These are phyloP conservation scores for Starmerella cellae DNA, from an alignment of 805 yeast genomes.

Conservation along the genomic window DNA sequence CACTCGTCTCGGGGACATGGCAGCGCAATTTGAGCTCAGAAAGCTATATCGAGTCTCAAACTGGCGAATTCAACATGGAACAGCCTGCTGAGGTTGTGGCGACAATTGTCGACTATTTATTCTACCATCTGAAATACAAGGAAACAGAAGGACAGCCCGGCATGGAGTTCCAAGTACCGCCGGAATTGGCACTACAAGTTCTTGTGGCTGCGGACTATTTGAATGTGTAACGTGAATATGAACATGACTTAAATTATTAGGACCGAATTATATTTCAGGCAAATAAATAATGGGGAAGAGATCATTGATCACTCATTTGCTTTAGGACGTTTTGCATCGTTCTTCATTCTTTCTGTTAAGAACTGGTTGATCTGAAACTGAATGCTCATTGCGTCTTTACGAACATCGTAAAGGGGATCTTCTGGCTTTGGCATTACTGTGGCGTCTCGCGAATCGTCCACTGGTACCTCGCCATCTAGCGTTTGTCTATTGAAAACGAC, in stretches of 20 bases:
- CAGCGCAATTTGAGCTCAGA: conserved; percentile 36
- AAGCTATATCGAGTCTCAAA: conserved; percentile 47
- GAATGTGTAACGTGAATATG: conserved; percentile 33
- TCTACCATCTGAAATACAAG: conserved; percentile 58
- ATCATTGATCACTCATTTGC: background rate
- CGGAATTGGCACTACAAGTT: conserved; percentile 84
- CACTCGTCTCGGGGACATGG: conserved; percentile 55
- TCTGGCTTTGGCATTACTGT: conserved; percentile 11
- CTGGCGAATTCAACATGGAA: conserved; percentile 39
- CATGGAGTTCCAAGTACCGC: conserved; percentile 65
- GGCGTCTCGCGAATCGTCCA: conserved; percentile 18
- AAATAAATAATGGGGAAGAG: no score
- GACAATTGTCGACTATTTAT: conserved; percentile 73
- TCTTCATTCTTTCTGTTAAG: conserved; percentile 17
- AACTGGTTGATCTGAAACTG: conserved; percentile 21
- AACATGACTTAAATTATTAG: no score
- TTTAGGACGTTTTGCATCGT: background rate
- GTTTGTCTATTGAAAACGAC: conserved; percentile 8
- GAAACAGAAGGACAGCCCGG: conserved; percentile 21
- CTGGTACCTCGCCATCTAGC: conserved; percentile 1
- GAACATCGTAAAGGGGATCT: conserved; percentile 16
- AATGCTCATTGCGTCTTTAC: conserved; percentile 18
- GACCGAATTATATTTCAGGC: no score
- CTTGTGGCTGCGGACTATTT: conserved; percentile 86
- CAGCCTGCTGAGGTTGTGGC: conserved; percentile 60